Evolutionary conservation across 2,329 filamentous ascomycete genomes (phyloP).

Genomic region (Aspergillus fischeri): DNA sequence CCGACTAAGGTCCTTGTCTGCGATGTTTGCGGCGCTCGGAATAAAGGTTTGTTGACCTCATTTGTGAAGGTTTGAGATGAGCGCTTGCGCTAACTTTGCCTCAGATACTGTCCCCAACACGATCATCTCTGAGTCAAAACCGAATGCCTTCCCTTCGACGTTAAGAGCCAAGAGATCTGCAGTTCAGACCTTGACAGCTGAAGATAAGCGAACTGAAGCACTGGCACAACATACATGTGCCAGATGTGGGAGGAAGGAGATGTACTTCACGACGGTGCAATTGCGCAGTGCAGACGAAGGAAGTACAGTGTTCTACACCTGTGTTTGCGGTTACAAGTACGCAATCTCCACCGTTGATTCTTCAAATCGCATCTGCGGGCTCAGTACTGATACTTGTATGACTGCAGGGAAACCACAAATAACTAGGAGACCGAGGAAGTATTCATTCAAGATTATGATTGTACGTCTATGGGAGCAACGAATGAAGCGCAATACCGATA

Average conservation of each 20-base stretch:
- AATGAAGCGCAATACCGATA: conserved; percentile 12
- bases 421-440: conserved; percentile 24
- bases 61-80: neutral
- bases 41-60: conserved; percentile 59
- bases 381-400: conserved; percentile 15
- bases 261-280: conserved; percentile 81
- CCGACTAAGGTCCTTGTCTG: conserved; percentile 73
- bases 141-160: conserved; percentile 85
- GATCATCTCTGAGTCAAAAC: conserved; percentile 78
- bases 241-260: conserved; percentile 75
- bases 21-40: conserved; percentile 79
- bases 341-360: conserved; percentile 23
- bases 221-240: conserved; percentile 67
- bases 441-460: conserved; percentile 15
- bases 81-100: conserved; percentile 14
- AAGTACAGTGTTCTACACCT: conserved; percentile 84
- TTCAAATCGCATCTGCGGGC: neutral
- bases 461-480: conserved; percentile 23
- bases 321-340: conserved; percentile 81
- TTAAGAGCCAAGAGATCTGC: conserved; percentile 82
- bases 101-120: conserved; percentile 70
- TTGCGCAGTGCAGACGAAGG: conserved; percentile 92
- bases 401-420: conserved; percentile 32
- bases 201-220: conserved; percentile 71
- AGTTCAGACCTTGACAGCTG: conserved; percentile 73